A percentile compares a stretch with the other conserved stretches of the same genome.
Conservation (phyloP, 768 basidiomycete genomes). For the Heimioporus sp. region DNA sequence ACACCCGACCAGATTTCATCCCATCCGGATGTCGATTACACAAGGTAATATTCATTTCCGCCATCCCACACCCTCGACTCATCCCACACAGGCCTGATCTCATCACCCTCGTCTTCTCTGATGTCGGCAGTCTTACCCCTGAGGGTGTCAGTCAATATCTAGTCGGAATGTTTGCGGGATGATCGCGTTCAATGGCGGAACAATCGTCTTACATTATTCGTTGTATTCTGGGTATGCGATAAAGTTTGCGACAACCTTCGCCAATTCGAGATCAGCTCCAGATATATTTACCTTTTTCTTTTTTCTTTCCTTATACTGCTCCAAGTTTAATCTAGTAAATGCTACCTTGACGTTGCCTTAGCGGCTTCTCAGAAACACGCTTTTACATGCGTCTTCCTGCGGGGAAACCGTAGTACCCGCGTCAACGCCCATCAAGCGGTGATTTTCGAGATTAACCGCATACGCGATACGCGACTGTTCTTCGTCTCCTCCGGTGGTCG, state of each 20-base stretch:
- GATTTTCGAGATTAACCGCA: slow-evolving; percentile 27
- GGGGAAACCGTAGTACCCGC: slow-evolving; percentile 11
- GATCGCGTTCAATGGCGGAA: slow-evolving; percentile 10
- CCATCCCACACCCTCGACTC: slow-evolving; percentile 16
- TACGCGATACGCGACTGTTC: slow-evolving; percentile 6
- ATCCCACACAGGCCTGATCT: slow-evolving; percentile 70
- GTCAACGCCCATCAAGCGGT: slow-evolving; percentile 20
- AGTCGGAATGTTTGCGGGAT: slow-evolving; percentile 91
- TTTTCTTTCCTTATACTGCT: slow-evolving; percentile 10
- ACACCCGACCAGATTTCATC: slow-evolving; percentile 78
- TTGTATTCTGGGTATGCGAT: slow-evolving; percentile 19
- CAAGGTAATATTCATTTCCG: slow-evolving; percentile 53
- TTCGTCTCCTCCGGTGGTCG: no score
- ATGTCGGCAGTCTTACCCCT: slow-evolving; percentile 90
- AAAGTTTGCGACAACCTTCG: slow-evolving; percentile 40
- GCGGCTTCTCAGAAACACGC: slow-evolving; percentile 11
- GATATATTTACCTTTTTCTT: slow-evolving; percentile 17
- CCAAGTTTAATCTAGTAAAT: slow-evolving; percentile 4
- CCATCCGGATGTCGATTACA: slow-evolving; percentile 92
- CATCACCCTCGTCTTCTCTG: slow-evolving; percentile 91
- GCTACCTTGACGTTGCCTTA: background rate
- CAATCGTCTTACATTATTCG: no score
- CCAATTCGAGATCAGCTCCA: slow-evolving; percentile 18
- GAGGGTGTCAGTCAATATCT: slow-evolving; percentile 94
- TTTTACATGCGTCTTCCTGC: slow-evolving; percentile 19